Conservation (phyloP, 805 yeast genomes). For the Barnettozyma sucrosica region DNA sequence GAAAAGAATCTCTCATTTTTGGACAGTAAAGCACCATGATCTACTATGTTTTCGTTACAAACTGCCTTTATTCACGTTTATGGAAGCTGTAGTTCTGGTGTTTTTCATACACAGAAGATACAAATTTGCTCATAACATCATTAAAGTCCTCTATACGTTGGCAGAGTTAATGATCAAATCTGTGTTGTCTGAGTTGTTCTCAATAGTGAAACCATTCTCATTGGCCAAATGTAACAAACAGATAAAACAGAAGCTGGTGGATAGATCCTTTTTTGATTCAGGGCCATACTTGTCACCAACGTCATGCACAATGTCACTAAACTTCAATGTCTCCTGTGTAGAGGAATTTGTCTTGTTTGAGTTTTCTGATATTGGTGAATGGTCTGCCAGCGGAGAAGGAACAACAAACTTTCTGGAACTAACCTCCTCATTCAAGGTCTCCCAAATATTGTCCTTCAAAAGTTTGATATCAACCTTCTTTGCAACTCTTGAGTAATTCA, state of each 20-base stretch:
- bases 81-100: no score
- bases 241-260: conserved; percentile 82
- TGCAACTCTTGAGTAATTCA: conserved; percentile 64
- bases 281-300: conserved; percentile 47
- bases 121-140: neutral
- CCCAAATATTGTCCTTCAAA: conserved; percentile 78
- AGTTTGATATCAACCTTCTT: conserved; percentile 72
- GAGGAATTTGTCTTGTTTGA: neutral
- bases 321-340: conserved; percentile 19
- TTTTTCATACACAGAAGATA: neutral
- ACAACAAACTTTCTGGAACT: conserved; percentile 9
- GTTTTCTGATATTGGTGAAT: neutral
- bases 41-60: no score
- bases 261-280: conserved; percentile 55
- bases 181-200: conserved; percentile 30
- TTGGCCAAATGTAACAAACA: conserved; percentile 82
- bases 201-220: conserved; percentile 66
- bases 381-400: neutral
- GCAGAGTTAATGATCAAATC: conserved; percentile 17
- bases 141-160: neutral
- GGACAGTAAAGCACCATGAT: no score
- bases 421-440: conserved; percentile 34
- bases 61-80: no score
- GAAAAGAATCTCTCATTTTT: no score
- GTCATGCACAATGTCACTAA: conserved; percentile 45